phyloP scores from a whole-genome alignment of 495 filamentous ascomycete species.

The Articulospora tetracladia region DNA sequence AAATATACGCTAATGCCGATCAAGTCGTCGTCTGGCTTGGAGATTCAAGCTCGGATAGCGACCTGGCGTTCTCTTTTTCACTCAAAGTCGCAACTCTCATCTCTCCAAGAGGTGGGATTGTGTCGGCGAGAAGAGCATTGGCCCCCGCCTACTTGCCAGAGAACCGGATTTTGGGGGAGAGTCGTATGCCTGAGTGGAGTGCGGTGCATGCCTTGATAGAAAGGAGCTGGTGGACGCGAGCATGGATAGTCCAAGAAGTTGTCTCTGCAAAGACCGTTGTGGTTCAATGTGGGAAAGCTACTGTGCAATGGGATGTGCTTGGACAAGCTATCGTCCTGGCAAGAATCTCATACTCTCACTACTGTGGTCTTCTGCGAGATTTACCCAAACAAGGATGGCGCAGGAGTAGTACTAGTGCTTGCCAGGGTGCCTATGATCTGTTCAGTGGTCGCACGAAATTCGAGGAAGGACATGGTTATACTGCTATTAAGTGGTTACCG shows the following conservation, averaged over 20 bases:
- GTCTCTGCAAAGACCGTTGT: neutral
- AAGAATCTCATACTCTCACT: neutral
- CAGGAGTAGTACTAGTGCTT: neutral
- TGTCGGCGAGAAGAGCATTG: neutral
- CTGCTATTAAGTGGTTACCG: neutral
- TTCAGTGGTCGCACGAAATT: neutral
- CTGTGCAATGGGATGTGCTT: neutral
- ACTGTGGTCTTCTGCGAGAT: neutral
- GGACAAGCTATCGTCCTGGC: neutral
- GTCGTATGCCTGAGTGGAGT: neutral
- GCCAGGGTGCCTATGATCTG: neutral
- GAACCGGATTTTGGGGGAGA: neutral
- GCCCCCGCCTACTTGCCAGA: neutral
- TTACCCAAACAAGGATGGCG: neutral
- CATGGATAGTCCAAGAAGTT: neutral
- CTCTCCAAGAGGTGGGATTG: neutral
- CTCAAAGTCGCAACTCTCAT: neutral
- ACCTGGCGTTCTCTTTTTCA: neutral
- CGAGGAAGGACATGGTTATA: neutral
- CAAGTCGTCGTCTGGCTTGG: neutral
- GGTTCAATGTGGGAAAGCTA: neutral
- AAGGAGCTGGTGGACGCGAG: neutral
- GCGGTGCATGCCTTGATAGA: neutral
- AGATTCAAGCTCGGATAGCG: neutral
- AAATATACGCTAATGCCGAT: neutral